phyloP scores from a whole-genome alignment of 2,329 filamentous ascomycete genomes.

The Epichloe typhina region DNA sequence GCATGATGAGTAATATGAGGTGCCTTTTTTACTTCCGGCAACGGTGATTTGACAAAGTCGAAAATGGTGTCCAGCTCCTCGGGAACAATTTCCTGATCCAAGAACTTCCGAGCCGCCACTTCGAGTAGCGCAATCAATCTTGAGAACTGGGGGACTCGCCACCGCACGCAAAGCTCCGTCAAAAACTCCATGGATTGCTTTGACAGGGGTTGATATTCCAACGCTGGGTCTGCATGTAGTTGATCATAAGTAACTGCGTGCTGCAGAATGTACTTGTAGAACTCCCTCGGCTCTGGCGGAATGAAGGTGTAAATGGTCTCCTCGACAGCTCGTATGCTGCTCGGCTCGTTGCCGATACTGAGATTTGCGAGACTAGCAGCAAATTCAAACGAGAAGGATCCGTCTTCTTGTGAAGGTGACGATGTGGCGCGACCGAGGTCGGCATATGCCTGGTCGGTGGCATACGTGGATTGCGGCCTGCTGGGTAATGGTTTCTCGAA shows the following conservation, averaged over 20 bases:
- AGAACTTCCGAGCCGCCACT: constrained; percentile 71
- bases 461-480: constrained; percentile 32
- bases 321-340: constrained; percentile 40
- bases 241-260: constrained; percentile 58
- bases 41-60: constrained; percentile 63
- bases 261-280: constrained; percentile 71
- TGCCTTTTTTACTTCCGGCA: constrained; percentile 51
- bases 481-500: constrained; percentile 43
- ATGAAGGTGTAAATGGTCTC: constrained; percentile 76
- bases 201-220: constrained; percentile 46
- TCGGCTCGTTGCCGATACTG: constrained; percentile 42
- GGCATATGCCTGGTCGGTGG: constrained; percentile 37
- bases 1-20: constrained; percentile 40
- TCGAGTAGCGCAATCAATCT: constrained; percentile 73
- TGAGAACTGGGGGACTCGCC: constrained; percentile 83
- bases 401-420: constrained; percentile 30
- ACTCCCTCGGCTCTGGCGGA: constrained; percentile 67
- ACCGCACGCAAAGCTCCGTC: constrained; percentile 72
- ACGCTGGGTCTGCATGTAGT: constrained; percentile 38
- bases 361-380: constrained; percentile 54
- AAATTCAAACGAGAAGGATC: constrained; percentile 43
- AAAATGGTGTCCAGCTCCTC: constrained; percentile 77
- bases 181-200: constrained; percentile 71
- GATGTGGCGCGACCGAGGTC: constrained; percentile 40
- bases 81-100: constrained; percentile 68